Conservation (phyloP, 495 filamentous ascomycete species). For the Hypoxylon intermedium region DNA sequence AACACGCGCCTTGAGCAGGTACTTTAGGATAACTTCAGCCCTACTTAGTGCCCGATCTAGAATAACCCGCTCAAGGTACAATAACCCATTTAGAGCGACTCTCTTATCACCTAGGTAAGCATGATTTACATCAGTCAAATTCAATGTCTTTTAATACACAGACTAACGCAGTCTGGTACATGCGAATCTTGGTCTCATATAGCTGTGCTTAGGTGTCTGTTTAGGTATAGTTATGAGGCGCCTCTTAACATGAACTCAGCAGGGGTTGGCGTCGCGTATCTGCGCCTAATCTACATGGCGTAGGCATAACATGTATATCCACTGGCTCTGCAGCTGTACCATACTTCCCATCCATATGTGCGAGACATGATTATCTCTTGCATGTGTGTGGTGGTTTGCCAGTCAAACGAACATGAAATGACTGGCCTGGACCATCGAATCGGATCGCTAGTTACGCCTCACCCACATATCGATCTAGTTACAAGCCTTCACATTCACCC, state of each 20-base stretch:
- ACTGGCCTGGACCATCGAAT: slow-evolving; percentile 18
- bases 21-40: slow-evolving; percentile 13
- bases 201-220: background rate
- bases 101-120: too few relatives aligned
- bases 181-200: slow-evolving; percentile 5
- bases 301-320: slow-evolving; percentile 21
- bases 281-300: slow-evolving; percentile 22
- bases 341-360: slow-evolving; percentile 17
- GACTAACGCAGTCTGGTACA: too few relatives aligned
- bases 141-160: too few relatives aligned
- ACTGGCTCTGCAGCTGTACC: slow-evolving; percentile 15
- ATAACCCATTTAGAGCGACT: background rate
- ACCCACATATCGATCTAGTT: slow-evolving; percentile 23
- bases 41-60: slow-evolving; percentile 5
- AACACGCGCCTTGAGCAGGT: slow-evolving; percentile 1
- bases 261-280: slow-evolving; percentile 27
- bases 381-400: slow-evolving; percentile 28
- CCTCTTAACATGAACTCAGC: slow-evolving; percentile 9
- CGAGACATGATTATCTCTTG: slow-evolving; percentile 34
- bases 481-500: slow-evolving; percentile 5
- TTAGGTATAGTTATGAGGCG: background rate
- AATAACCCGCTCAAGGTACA: background rate
- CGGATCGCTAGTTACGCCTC: slow-evolving; percentile 23
- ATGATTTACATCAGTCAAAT: too few relatives aligned
- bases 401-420: slow-evolving; percentile 13